Evolutionary conservation across 345 rosid genomes (phyloP).

Genomic region (Brassica rapa): DNA sequence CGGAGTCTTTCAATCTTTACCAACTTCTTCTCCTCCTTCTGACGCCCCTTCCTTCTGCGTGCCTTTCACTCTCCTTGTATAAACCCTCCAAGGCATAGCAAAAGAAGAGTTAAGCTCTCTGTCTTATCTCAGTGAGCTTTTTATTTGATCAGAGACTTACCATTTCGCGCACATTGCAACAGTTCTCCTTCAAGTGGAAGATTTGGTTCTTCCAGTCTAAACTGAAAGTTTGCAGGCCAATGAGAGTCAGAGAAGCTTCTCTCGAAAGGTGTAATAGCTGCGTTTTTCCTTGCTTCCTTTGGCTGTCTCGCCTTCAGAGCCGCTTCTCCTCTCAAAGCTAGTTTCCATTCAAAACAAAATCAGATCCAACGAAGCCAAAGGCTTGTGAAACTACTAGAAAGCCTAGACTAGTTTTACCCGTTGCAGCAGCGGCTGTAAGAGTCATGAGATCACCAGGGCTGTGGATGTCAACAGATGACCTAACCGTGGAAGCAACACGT

Average conservation of each 20-base stretch:
- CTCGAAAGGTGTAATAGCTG: conserved; percentile 80
- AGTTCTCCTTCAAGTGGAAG: conserved; percentile 41
- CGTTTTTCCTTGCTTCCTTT: conserved; percentile 82
- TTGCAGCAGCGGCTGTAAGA: conserved; percentile 93
- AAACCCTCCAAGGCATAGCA: no score
- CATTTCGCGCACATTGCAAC: conserved; percentile 39
- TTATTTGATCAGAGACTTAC: conserved; percentile 18
- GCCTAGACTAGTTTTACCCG: conserved; percentile 54
- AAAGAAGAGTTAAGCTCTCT: conserved; percentile 14
- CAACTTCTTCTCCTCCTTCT: no score
- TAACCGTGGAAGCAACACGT: conserved; percentile 64
- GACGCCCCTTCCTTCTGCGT: no score
- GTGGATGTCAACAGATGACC: conserved; percentile 78
- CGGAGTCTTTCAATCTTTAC: no score
- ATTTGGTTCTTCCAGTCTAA: conserved; percentile 33
- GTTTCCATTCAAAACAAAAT: conserved; percentile 5
- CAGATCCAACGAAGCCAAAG: conserved; percentile 15
- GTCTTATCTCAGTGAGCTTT: conserved; percentile 16
- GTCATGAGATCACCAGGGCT: conserved; percentile 87
- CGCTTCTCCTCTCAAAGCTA: conserved; percentile 95
- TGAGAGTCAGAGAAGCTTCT: conserved; percentile 56
- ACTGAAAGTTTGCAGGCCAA: conserved; percentile 44
- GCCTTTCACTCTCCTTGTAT: no score
- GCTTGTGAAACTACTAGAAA: neutral
- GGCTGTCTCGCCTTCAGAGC: conserved; percentile 75